Evolutionary conservation across 306 rosid genomes (phyloP), one percentile per base, ranked within the genome.

Genomic region (Quillaja saponaria): DNA sequence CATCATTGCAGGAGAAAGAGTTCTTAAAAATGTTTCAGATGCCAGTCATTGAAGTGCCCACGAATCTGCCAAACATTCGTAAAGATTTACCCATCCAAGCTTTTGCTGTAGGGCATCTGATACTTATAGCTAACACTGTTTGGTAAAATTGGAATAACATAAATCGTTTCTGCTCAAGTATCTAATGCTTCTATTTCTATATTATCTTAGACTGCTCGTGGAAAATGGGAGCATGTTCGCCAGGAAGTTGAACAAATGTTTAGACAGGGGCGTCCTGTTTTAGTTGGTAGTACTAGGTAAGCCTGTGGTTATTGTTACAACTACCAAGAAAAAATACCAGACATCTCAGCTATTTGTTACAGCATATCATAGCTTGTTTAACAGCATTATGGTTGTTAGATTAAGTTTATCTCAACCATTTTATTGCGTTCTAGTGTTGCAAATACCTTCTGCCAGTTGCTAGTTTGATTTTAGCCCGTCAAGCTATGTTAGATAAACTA

Each of bases 21-120:
- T 92, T 92, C 74, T 73, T 92, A 65, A 92, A 92, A 80, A 88
- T 92, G 96, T 92, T 92, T 71, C 88, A 81, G 66, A 71, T 72
- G 45, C 98, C 98, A 66, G 98, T 92, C 50, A 88, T 92, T 76
- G 98, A 88, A 84, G 95, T 92, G 63, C 98, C 98, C 69, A 88
- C 96, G 34, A 92, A 92, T 80, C 78, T 92, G 63, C 84, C 94
- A 58, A 92, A 88, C 55, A 88, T 92, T 66, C 88, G 98, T 38
- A 86, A 84, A 61, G 98, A 92, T 83, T 84, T 86, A 59, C 94
- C 95, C 31, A 84, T 92, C 81, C 98, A 92, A 80, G 98, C 96
- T 67, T 92, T 92, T 76, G 98, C 98, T 59, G 98, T 88, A 81
- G 38, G 88, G 47, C 63, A 61, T 78, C 53, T 12, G 31, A 58